Conservation (phyloP, 257 asterid genomes). For the Osmanthus fragrans region DNA sequence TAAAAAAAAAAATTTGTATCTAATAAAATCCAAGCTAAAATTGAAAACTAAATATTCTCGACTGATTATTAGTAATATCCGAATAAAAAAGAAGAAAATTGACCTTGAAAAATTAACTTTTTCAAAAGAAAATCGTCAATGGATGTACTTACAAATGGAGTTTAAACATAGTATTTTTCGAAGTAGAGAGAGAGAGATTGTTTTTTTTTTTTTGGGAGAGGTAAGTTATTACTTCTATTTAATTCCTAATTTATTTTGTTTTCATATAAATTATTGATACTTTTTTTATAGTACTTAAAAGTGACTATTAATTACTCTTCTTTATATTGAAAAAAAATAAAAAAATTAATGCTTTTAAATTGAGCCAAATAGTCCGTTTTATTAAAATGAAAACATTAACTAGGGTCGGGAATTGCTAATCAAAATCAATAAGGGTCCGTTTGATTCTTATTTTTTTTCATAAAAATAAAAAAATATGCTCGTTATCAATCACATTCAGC, state of each 20-base stretch:
- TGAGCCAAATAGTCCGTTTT: too few species aligned
- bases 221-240: neutral
- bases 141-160: conserved; percentile 34
- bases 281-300: too few species aligned
- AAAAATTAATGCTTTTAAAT: too few species aligned
- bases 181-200: neutral
- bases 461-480: too few species aligned
- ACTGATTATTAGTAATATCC: neutral
- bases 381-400: too few species aligned
- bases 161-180: conserved; percentile 2
- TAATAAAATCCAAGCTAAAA: neutral
- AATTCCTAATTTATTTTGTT: neutral
- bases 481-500: too few species aligned
- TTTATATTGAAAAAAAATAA: too few species aligned
- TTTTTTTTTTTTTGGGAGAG: neutral
- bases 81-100: conserved; percentile 9
- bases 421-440: too few species aligned
- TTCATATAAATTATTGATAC: neutral
- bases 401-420: too few species aligned
- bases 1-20: too few species aligned
- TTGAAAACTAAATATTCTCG: neutral
- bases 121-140: conserved; percentile 33
- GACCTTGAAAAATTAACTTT: conserved; percentile 35
- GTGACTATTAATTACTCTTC: too few species aligned
- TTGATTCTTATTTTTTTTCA: too few species aligned